Evolutionary conservation across 2,329 filamentous ascomycete genomes (phyloP), one percentile per base, ranked within the genome.

Genomic region (Fusarium globosum): DNA sequence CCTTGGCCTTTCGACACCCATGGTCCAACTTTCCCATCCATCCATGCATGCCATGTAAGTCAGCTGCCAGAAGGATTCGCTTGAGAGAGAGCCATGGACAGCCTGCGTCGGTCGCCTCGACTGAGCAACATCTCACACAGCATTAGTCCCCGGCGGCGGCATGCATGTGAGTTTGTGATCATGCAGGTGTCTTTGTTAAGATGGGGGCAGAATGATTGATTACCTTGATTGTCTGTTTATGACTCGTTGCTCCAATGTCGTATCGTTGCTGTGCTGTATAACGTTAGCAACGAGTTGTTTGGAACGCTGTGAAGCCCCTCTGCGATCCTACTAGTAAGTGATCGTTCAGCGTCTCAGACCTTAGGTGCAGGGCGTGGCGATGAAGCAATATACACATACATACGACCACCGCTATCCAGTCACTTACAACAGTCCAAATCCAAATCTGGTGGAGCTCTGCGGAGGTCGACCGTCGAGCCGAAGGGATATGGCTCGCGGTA

Each of bases 51-150:
- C 30, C 35, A 48, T 45, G 66, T 57, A 62, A 68, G 62, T 69
- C 72, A 76, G 73, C 73, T 73, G 75, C 65, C 69, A 75, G 71
- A 69, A 73, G 74, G 72, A 77, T 77, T 77, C 68, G 74, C 70
- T 73, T 74, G 66, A 65, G 59, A 76, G 56, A 73, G 62, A 65
- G 73, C 68, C 71, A 69, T 68, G 48, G 63, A 65, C 75, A 64
- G 71, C 69, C 71, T 73, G 73, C 69, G 64, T 61, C 72, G 69
- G 68, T 73, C 65, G 68, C 71, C 65, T 69, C 55, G 68, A 69
- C 61, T 74, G 61, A 71, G 56, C 73, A 75, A 71, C 74, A 75
- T 73, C 70, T 69, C 67, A 65, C 73, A 73, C 72, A 63, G 48
- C 61, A 69, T 70, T 74, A 72, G 73, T 59, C 75, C 57, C 65